Evolutionary conservation across 73 alveolate genomes (phyloP).

Genomic region (Blepharisma stoltei): DNA sequence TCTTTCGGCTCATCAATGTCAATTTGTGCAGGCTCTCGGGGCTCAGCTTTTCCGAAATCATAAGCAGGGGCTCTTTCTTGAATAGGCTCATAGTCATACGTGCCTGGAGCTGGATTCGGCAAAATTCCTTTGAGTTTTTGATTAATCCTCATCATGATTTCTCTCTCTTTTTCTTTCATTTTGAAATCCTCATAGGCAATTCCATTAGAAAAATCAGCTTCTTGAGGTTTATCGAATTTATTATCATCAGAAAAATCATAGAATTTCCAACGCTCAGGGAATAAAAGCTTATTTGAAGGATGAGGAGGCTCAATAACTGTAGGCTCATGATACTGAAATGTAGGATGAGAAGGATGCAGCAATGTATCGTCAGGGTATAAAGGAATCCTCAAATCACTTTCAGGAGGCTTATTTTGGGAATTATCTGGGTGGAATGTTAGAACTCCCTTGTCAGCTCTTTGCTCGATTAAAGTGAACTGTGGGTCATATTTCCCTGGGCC

Average conservation of each 20-base stretch:
- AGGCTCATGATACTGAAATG: slow-evolving; percentile 8
- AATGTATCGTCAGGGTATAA: not conserved
- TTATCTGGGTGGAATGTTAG: not conserved
- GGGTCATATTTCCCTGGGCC: slow-evolving; percentile 30
- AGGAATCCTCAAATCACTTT: slow-evolving; percentile 14
- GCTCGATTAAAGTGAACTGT: not conserved
- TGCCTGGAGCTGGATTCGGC: slow-evolving; percentile 3
- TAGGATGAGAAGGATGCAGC: not conserved
- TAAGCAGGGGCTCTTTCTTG: slow-evolving; percentile 11
- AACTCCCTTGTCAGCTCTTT: not conserved
- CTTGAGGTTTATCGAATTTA: not conserved
- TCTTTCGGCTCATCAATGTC: not conserved
- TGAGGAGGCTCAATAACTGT: not conserved
- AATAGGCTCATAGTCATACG: slow-evolving; percentile 5
- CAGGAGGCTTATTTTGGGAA: not conserved
- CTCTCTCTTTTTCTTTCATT: not conserved
- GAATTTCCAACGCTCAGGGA: slow-evolving; percentile 25
- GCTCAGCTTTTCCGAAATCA: slow-evolving; percentile 14
- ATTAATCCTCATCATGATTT: slow-evolving; percentile 7
- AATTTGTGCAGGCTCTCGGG: not conserved
- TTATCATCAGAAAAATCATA: not conserved
- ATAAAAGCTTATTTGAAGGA: not conserved
- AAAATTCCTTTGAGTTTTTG: not conserved
- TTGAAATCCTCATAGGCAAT: not conserved
- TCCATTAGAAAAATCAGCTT: not conserved